phyloP scores from a whole-genome alignment of 225 moss, liverwort and hornwort genomes.

The Bryum argenteum region DNA sequence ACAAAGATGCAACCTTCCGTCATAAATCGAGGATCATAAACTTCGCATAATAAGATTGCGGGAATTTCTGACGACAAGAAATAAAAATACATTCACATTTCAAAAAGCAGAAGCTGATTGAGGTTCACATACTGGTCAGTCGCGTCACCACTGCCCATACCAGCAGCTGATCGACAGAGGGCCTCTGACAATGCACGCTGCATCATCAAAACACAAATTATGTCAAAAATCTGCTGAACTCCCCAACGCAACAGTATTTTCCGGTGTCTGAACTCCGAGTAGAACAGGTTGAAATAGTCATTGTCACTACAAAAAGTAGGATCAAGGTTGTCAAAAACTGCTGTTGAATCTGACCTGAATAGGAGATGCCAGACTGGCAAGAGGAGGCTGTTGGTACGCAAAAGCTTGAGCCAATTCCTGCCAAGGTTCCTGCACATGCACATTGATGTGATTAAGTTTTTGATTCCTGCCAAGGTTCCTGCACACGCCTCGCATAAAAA shows the following conservation, averaged over 20 bases:
- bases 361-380: conserved; percentile 77
- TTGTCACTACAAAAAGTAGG: not conserved
- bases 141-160: conserved; percentile 94
- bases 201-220: conserved; percentile 28
- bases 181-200: conserved; percentile 98
- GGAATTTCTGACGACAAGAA: not conserved
- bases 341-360: conserved; percentile 70
- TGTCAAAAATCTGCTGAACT: conserved; percentile 3
- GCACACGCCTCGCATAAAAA: conserved; percentile 21
- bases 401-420: conserved; percentile 99
- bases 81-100: conserved; percentile 16
- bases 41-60: not conserved
- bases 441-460: too few relatives aligned
- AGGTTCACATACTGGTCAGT: conserved; percentile 86
- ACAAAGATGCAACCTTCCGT: conserved; percentile 10
- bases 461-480: too few relatives aligned
- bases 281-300: not conserved
- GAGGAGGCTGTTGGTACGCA: conserved; percentile 85
- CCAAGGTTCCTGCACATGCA: conserved; percentile 79
- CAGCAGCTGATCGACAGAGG: conserved; percentile 94
- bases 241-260: not conserved
- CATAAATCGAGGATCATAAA: not conserved
- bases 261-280: conserved; percentile 9
- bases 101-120: conserved; percentile 8
- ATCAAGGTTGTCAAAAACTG: conserved; percentile 25